Percentiles rank a stretch among this genome's conserved stretches.
phyloP scores from a whole-genome alignment of 2,329 filamentous ascomycete species.

The Pseudogymnoascus sp. region DNA sequence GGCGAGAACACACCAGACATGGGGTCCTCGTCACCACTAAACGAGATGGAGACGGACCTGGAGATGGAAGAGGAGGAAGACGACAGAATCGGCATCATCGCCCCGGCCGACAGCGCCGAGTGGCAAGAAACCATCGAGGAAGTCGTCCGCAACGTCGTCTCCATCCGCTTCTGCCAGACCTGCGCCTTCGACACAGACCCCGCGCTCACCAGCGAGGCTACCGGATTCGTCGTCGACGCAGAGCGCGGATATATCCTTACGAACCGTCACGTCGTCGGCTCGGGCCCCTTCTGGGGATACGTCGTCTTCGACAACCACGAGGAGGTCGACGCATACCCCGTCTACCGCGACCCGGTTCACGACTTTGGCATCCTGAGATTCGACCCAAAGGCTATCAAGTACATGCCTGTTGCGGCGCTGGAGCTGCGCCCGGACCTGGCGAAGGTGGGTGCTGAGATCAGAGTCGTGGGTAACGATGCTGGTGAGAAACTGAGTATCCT shows the following conservation, averaged over 20 bases:
- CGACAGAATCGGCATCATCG: slow-evolving; percentile 29
- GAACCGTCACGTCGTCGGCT: slow-evolving; percentile 86
- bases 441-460: slow-evolving; percentile 84
- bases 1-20: slow-evolving; percentile 28
- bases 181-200: slow-evolving; percentile 97
- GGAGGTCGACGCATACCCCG: slow-evolving; percentile 87
- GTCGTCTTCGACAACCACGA: slow-evolving; percentile 99
- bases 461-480: slow-evolving; percentile 96
- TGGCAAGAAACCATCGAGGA: slow-evolving; percentile 95
- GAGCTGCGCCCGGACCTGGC: slow-evolving; percentile 78
- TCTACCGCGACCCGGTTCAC: slow-evolving; percentile 96
- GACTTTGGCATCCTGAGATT: slow-evolving; percentile 97
- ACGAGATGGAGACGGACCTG: background rate
- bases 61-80: slow-evolving; percentile 30
- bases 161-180: slow-evolving; percentile 98
- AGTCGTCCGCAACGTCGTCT: slow-evolving; percentile 91
- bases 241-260: slow-evolving; percentile 80
- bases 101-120: slow-evolving; percentile 61
- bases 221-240: slow-evolving; percentile 94
- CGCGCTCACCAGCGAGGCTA: slow-evolving; percentile 89
- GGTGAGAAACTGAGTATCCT: slow-evolving; percentile 97
- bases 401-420: slow-evolving; percentile 82
- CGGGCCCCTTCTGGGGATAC: slow-evolving; percentile 96
- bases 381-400: slow-evolving; percentile 91
- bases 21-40: slow-evolving; percentile 1